Base-by-base conservation (phyloP, 2,329 filamentous ascomycete genomes). In the Hymenoscyphus repandus region DNA sequence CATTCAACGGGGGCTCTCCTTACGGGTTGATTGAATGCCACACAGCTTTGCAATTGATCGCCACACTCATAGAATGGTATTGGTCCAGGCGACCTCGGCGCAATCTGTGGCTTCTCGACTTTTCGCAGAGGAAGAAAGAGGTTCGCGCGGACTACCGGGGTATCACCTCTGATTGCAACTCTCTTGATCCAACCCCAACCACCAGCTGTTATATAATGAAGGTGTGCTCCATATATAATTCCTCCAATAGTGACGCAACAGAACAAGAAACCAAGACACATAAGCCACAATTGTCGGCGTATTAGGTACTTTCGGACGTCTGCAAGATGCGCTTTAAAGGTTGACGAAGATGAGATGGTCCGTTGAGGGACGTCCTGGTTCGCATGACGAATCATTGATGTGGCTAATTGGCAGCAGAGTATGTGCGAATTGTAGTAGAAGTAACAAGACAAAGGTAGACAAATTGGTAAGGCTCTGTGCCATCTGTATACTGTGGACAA, bases 11-110 rank as follows among this genome's bases (percentile, higher is more conserved):
- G 5, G 13, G 2, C 2, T 48, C 60, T 55, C 42, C n/a, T n/a
- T n/a, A 65, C 64, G 32, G 59, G 58, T 37, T 61, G 62, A n/a
- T 50, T 49, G 34, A 51, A 60, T 34, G 53, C 54, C 47, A 60
- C 57, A 41, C 64, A 66, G 20, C 61, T 62, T 9, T 62, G 53
- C 27, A 57, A 49, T 40, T 66, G 64, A 50, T 66, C 63, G 2
- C 63, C 63, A 44, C 64, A 65, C 5, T 48, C 53, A 44, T 60
- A 63, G 42, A 49, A 66, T 13, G 64, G 64, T 13, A 64, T 52
- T 12, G 54, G 52, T 2, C 27, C 36, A 17, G 41, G 52, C 2
- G 42, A 40, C 20, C 50, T 52, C 34, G 13, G 15, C 20, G n/a
- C 37, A 12, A 27, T 31, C 17, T 38, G 42, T 12, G 30, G 15